These are phyloP conservation scores for Lecanicillium sp. DNA, from an alignment of 2,329 filamentous ascomycete genomes.

Conservation along the genomic window DNA sequence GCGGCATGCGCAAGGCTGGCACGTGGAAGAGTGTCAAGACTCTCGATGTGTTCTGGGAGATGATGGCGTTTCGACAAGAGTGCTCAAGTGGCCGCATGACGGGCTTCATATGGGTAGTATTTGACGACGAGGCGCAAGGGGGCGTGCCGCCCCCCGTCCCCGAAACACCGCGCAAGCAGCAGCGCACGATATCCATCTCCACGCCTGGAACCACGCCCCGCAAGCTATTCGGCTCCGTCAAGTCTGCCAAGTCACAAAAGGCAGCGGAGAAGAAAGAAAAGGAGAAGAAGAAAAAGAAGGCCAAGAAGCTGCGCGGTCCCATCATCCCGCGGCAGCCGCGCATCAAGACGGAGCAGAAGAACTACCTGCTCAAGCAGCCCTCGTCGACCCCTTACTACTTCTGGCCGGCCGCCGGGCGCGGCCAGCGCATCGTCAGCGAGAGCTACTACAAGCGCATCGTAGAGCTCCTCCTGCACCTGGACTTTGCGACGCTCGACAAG, in stretches of 20 bases:
- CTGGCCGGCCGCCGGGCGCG: constrained; percentile 58
- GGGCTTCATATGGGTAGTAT: constrained; percentile 90
- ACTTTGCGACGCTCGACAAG: constrained; percentile 62
- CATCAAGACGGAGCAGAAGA: constrained; percentile 53
- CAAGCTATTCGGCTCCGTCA: constrained; percentile 26
- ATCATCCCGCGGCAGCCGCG: constrained; percentile 60
- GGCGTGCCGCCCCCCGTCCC: constrained; percentile 17
- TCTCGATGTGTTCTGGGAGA: constrained; percentile 94
- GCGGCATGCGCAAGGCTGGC: constrained; percentile 50
- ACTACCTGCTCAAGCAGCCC: constrained; percentile 43
- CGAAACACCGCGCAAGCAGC: constrained; percentile 29
- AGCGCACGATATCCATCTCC: constrained; percentile 17
- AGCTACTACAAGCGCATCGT: constrained; percentile 60
- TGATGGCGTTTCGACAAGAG: constrained; percentile 95
- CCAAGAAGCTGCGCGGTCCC: constrained; percentile 38
- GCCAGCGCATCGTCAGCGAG: constrained; percentile 57
- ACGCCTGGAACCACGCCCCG: constrained; percentile 29
- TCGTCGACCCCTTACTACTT: constrained; percentile 55
- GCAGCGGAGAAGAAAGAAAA: constrained; percentile 11
- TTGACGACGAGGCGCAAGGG: constrained; percentile 47
- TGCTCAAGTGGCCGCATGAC: constrained; percentile 89
- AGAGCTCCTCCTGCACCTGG: constrained; percentile 65
- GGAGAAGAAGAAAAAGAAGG: constrained; percentile 37
- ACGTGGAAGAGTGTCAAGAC: constrained; percentile 79
- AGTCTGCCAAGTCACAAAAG: not conserved